Conservation (phyloP, 352 stramenopile species). For the Phytophthora europaea region DNA sequence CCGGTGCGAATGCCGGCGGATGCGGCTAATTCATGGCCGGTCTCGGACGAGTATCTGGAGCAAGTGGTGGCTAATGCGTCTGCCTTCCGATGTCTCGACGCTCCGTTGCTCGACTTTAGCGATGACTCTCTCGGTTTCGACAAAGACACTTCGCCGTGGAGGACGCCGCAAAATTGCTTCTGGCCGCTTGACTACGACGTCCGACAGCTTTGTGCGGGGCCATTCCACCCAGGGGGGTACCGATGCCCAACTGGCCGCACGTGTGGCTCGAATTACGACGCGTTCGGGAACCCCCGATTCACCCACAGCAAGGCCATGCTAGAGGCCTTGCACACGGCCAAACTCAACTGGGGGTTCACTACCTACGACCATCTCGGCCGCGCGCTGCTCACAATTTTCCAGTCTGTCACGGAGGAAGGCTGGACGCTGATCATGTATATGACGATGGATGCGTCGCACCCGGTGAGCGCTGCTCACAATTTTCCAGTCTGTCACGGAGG, state of each 20-base stretch:
- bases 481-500: conserved; percentile 91
- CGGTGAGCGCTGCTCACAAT: conserved; percentile 90
- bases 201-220: conserved; percentile 65
- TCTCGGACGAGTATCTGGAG: conserved; percentile 49
- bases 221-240: conserved; percentile 47
- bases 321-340: conserved; percentile 50
- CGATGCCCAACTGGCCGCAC: conserved; percentile 41
- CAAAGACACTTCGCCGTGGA: conserved; percentile 72
- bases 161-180: conserved; percentile 80
- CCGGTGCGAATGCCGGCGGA: conserved; percentile 57
- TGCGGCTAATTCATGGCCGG: conserved; percentile 48
- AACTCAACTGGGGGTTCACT: conserved; percentile 90
- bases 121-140: conserved; percentile 44
- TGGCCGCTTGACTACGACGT: conserved; percentile 91
- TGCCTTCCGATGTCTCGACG: conserved; percentile 46
- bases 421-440: conserved; percentile 86
- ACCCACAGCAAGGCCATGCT: conserved; percentile 40
- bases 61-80: conserved; percentile 42
- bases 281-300: conserved; percentile 69
- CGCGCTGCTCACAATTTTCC: conserved; percentile 93
- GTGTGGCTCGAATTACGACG: conserved; percentile 72
- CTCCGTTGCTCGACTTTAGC: conserved; percentile 48
- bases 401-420: conserved; percentile 75
- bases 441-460: conserved; percentile 56
- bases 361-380: conserved; percentile 91